These are phyloP conservation scores for Candida montana DNA, from an alignment of 805 yeast genomes.

Conservation along the genomic window DNA sequence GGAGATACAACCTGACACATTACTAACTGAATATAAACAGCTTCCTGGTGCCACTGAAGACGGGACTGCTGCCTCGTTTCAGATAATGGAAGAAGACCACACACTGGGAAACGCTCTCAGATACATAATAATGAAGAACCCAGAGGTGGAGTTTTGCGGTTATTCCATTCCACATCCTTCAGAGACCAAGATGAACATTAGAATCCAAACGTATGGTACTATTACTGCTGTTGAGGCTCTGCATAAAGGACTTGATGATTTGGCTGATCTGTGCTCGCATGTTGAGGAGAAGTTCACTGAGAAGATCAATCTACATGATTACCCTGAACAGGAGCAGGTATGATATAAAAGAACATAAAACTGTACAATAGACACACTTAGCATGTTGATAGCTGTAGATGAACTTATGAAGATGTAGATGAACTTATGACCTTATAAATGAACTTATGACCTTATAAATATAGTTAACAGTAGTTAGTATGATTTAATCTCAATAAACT, in stretches of 20 bases:
- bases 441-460: too few relatives aligned
- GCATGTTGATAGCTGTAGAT: background rate
- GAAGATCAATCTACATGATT: slow-evolving; percentile 54
- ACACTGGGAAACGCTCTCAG: slow-evolving; percentile 92
- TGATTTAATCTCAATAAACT: too few relatives aligned
- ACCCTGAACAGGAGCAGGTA: slow-evolving; percentile 40
- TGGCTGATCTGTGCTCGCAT: slow-evolving; percentile 74
- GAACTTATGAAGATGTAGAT: too few relatives aligned
- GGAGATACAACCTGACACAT: background rate
- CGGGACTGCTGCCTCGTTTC: slow-evolving; percentile 92
- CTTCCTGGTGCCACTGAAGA: slow-evolving; percentile 89
- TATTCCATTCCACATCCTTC: slow-evolving; percentile 98
- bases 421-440: too few relatives aligned
- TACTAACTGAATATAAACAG: slow-evolving; percentile 1
- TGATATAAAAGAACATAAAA: background rate
- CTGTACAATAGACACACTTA: slow-evolving; percentile 5
- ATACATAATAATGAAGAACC: slow-evolving; percentile 94
- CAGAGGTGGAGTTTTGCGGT: slow-evolving; percentile 97
- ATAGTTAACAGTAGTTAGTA: too few relatives aligned
- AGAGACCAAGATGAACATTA: slow-evolving; percentile 78
- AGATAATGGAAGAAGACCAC: slow-evolving; percentile 90
- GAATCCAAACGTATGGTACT: slow-evolving; percentile 88
- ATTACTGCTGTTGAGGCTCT: slow-evolving; percentile 89
- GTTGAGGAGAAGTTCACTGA: slow-evolving; percentile 76
- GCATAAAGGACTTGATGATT: slow-evolving; percentile 84